These are phyloP conservation scores for Ceratocystis albifundus DNA, from an alignment of 2,329 filamentous ascomycete species.

Conservation along the genomic window DNA sequence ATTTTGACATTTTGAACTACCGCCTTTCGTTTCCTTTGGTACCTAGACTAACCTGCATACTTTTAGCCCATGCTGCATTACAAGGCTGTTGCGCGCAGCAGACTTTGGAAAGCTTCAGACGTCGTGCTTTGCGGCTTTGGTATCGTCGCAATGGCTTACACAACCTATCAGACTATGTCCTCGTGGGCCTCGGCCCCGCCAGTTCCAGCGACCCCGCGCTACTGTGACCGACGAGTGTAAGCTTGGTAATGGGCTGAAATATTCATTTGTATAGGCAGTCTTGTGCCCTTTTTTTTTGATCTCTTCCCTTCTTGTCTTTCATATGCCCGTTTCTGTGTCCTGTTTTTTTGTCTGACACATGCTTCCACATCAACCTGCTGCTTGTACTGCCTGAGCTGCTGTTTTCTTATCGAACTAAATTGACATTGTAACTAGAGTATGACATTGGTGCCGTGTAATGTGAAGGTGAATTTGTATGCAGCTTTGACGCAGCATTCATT, in stretches of 20 bases:
- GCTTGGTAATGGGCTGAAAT: neutral
- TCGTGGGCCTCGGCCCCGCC: constrained; percentile 61
- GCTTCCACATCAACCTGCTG: neutral
- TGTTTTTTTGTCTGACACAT: neutral
- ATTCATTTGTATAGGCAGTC: neutral
- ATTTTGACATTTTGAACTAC: neutral
- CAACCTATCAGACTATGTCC: constrained; percentile 71
- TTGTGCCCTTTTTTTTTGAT: neutral
- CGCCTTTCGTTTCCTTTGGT: constrained; percentile 20
- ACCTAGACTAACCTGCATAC: constrained; percentile 26
- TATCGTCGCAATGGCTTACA: constrained; percentile 79
- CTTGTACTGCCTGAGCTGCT: neutral
- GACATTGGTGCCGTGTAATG: neutral
- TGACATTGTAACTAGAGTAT: neutral
- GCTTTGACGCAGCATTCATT: neutral
- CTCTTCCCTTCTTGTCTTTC: neutral
- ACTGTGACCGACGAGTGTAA: constrained; percentile 39
- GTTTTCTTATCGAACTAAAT: neutral
- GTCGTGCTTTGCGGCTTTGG: constrained; percentile 71
- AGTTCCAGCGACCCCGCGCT: constrained; percentile 38
- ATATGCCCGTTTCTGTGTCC: neutral
- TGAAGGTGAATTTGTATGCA: neutral
- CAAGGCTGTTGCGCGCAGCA: constrained; percentile 60
- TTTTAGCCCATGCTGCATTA: constrained; percentile 80
- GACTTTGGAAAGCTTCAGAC: constrained; percentile 58